Evolutionary conservation across 1,284 basidiomycete species (phyloP).

Genomic region (Melampsora americana): DNA sequence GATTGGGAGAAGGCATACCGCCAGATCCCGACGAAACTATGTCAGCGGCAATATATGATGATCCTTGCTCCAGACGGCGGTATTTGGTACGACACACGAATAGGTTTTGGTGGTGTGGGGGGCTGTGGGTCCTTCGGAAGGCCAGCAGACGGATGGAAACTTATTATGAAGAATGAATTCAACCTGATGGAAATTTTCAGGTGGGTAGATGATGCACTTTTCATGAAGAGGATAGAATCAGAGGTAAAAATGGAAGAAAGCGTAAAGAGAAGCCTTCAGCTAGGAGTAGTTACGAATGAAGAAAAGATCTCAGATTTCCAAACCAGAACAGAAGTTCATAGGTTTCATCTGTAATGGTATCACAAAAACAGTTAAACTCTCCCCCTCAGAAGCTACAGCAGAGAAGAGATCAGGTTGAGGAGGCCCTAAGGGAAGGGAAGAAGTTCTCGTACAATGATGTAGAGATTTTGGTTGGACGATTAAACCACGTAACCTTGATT

Average conservation of each 20-base stretch:
- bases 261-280: background rate
- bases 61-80: background rate
- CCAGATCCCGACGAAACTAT: background rate
- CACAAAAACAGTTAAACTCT: background rate
- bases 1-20: background rate
- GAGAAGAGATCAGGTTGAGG: background rate
- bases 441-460: background rate
- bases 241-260: background rate
- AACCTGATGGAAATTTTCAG: too few relatives aligned
- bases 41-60: too few relatives aligned
- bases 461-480: background rate
- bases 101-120: constrained; percentile 2
- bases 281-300: background rate
- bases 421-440: background rate
- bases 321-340: background rate
- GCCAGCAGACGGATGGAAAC: background rate
- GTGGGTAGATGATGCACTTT: too few relatives aligned
- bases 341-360: background rate
- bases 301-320: background rate
- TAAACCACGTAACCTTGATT: background rate
- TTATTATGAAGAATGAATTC: too few relatives aligned
- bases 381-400: background rate
- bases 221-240: too few relatives aligned
- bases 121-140: background rate
- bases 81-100: background rate